These are phyloP conservation scores for Cordyceps cateniannulata DNA, from an alignment of 2,329 filamentous ascomycete genomes.

Conservation along the genomic window DNA sequence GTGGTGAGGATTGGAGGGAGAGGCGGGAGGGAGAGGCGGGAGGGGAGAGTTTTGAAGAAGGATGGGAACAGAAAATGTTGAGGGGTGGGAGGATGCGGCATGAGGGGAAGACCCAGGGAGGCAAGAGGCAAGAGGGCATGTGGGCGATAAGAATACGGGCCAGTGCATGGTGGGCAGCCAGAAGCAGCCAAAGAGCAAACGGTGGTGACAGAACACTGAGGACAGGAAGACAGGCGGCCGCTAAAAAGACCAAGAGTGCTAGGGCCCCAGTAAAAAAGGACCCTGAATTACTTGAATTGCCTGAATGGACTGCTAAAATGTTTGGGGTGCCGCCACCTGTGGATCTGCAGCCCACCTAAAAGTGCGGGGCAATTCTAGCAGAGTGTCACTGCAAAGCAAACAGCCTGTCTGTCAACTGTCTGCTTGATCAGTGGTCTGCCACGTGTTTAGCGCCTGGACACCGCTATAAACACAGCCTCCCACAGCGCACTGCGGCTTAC, in stretches of 20 bases:
- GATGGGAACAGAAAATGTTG: background rate
- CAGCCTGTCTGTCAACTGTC: no score
- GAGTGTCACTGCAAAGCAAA: no score
- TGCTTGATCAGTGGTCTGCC: no score
- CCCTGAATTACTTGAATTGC: background rate
- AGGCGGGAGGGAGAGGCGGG: background rate
- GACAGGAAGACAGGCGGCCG: background rate
- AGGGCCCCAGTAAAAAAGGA: constrained; percentile 4
- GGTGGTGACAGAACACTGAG: no score
- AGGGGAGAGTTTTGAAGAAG: background rate
- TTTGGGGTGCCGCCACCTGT: constrained; percentile 2
- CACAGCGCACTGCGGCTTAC: background rate
- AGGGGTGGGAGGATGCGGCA: background rate
- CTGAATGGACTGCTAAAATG: background rate
- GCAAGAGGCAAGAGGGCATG: background rate
- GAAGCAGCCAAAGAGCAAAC: background rate
- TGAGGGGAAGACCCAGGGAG: background rate
- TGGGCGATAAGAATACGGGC: background rate
- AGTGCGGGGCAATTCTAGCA: background rate
- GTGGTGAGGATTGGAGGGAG: background rate
- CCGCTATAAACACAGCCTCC: no score
- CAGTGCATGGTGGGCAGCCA: background rate
- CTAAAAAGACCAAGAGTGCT: no score
- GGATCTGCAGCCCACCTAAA: constrained; percentile 8
- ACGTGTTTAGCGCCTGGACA: no score